Evolutionary conservation across 345 rosid genomes (phyloP).

Genomic region (Pugionium dolabratum): DNA sequence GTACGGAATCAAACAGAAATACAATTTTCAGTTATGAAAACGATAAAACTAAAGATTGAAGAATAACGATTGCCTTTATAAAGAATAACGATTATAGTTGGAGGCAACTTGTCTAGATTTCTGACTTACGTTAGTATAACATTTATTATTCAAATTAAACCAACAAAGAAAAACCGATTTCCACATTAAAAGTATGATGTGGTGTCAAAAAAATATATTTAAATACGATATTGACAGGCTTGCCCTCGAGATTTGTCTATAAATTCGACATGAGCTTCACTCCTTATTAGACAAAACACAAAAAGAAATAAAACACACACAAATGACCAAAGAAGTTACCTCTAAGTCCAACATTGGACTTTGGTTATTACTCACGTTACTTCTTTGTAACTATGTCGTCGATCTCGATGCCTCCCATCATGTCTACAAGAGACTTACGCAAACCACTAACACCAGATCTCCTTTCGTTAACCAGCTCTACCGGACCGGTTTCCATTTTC

Average conservation of each 20-base stretch:
- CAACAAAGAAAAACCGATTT: background rate
- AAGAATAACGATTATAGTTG: no score
- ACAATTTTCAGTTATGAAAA: no score
- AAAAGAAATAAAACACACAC: conserved; percentile 9
- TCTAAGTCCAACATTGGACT: conserved; percentile 30
- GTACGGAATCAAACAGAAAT: no score
- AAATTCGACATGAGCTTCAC: conserved; percentile 20
- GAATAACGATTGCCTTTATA: no score
- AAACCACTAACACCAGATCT: conserved; percentile 34
- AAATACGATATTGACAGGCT: conserved; percentile 26
- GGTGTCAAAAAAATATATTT: conserved; percentile 20
- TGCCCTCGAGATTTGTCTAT: conserved; percentile 35
- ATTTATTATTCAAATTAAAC: conserved; percentile 2
- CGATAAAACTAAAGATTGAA: no score
- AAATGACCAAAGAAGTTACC: conserved; percentile 36
- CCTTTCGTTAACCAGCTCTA: conserved; percentile 50
- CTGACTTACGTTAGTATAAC: conserved; percentile 29
- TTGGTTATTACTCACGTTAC: conserved; percentile 41
- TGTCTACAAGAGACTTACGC: conserved; percentile 35
- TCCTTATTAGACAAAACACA: conserved; percentile 6
- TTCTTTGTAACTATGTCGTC: conserved; percentile 47
- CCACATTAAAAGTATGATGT: no score
- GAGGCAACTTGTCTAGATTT: background rate
- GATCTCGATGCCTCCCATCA: conserved; percentile 57
- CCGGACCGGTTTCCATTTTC: conserved; percentile 70